Percentiles rank a stretch among this genome's conserved stretches.
Evolutionary conservation across 805 yeast genomes (phyloP).

Genomic region (Teunomyces lycoperdinae): DNA sequence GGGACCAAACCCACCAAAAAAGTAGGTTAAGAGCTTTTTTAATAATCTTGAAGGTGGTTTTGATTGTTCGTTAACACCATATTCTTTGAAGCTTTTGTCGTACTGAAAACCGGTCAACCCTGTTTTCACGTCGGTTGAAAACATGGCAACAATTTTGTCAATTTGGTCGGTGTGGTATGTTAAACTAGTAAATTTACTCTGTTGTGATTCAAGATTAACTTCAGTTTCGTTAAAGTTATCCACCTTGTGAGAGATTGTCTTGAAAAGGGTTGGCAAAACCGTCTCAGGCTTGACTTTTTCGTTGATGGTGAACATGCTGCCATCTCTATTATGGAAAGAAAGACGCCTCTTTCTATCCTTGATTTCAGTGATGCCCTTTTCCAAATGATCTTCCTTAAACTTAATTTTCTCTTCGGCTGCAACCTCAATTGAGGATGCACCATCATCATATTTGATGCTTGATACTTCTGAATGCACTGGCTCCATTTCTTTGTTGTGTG

Average conservation of each 20-base stretch:
- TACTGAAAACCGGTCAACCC: constrained; percentile 22
- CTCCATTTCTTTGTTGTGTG: not conserved
- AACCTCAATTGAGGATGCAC: not conserved
- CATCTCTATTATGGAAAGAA: constrained; percentile 7
- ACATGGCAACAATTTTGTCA: constrained; percentile 18
- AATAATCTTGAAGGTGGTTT: constrained; percentile 33
- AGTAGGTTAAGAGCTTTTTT: constrained; percentile 34
- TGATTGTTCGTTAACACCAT: constrained; percentile 37
- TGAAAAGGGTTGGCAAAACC: constrained; percentile 36
- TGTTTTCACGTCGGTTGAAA: constrained; percentile 14
- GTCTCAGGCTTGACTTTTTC: constrained; percentile 23
- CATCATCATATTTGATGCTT: constrained; percentile 4
- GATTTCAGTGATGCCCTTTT: not conserved
- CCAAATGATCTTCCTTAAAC: constrained; percentile 4
- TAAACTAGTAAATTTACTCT: constrained; percentile 20
- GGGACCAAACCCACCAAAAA: constrained; percentile 50
- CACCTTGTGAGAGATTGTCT: constrained; percentile 35
- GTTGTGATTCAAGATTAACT: constrained; percentile 12
- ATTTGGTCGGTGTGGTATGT: constrained; percentile 30
- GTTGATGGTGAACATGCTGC: constrained; percentile 1
- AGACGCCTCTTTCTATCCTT: constrained; percentile 3
- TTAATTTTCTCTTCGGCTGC: constrained; percentile 3
- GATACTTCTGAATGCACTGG: constrained; percentile 6
- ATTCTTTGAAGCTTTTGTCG: constrained; percentile 13
- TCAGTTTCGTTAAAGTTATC: constrained; percentile 18